phyloP scores from a whole-genome alignment of 768 basidiomycete species.

The Lactarius quietus region DNA sequence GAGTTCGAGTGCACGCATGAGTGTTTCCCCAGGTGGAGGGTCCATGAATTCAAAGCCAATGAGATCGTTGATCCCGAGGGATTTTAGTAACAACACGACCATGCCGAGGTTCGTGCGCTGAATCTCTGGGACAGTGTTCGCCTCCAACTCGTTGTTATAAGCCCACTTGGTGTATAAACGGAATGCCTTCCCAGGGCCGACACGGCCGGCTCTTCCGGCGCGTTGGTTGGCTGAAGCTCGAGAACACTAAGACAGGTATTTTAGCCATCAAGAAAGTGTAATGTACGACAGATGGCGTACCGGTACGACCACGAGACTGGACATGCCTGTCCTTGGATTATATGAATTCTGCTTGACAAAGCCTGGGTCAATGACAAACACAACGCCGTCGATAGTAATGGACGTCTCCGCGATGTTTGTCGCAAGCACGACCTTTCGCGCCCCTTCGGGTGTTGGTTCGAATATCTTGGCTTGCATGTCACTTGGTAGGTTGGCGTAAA shows the following conservation, averaged over 20 bases:
- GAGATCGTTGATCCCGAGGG: slow-evolving; percentile 96
- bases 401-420: slow-evolving; percentile 99
- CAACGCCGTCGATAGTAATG: slow-evolving; percentile 98
- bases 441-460: slow-evolving; percentile 95
- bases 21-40: slow-evolving; percentile 95
- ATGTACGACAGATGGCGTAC: slow-evolving; percentile 44
- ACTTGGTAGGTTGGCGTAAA: slow-evolving; percentile 98
- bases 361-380: slow-evolving; percentile 98
- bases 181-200: slow-evolving; percentile 97
- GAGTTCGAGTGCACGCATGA: slow-evolving; percentile 91
- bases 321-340: slow-evolving; percentile 98
- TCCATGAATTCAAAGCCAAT: slow-evolving; percentile 99
- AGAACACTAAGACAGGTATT: slow-evolving; percentile 61
- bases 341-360: slow-evolving; percentile 99
- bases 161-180: slow-evolving; percentile 99
- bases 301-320: slow-evolving; percentile 91
- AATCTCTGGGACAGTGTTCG: slow-evolving; percentile 97
- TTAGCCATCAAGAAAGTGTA: background rate
- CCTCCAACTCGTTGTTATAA: slow-evolving; percentile 90
- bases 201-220: slow-evolving; percentile 95
- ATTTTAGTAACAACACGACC: slow-evolving; percentile 94
- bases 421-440: slow-evolving; percentile 95
- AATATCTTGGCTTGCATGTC: slow-evolving; percentile 99
- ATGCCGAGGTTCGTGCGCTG: slow-evolving; percentile 97
- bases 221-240: slow-evolving; percentile 96